Base-by-base conservation (phyloP, 345 rosid genomes). In the Excoecaria cochinchinensis region DNA sequence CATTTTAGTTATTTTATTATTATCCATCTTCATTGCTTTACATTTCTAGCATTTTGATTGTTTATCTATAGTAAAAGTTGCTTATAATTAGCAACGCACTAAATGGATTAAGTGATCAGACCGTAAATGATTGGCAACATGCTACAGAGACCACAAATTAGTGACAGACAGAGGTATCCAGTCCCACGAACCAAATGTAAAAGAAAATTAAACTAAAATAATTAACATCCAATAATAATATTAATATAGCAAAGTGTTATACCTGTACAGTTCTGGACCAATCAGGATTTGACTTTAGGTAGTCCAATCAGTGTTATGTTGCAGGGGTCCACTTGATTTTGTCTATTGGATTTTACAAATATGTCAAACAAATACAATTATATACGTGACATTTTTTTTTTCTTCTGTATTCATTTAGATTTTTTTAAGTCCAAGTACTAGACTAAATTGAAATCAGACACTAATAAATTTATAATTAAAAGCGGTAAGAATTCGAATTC, bases 61-160 rank as follows among this genome's bases (percentile, higher is more conserved):
- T 6, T 58, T 1, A 58, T 58, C 31, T n/a, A n/a, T 57, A 57
- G 31, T 44, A 9, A 44, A 44, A 44, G 47, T 44, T 44, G 47
- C 8, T 44, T 9, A 44, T 44, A 44, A n/a, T n/a, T n/a, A n/a
- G n/a, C n/a, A n/a, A n/a, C n/a, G n/a, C n/a, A n/a, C n/a, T n/a
- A n/a, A n/a, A n/a, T n/a, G n/a, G n/a, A 31, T 31, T 31, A 31
- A 2, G 31, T 31, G 31, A 31, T 31, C 1, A 31, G 31, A 31
- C 1, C 2, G 31, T 31, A 31, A 31, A 31, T 31, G 31, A 31
- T 31, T 31, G 31, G 31, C 31, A 31, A 61, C 40, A 36, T 62
- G n/a, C 69, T 42, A 65, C 52, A 25, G 3, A 44, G 5, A 65
- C 69, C 69, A 65, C 52, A 47, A 40, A n/a, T 65, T 65, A 19